Conservation (phyloP, 1,284 basidiomycete genomes). For the Stereum hirsutum region DNA sequence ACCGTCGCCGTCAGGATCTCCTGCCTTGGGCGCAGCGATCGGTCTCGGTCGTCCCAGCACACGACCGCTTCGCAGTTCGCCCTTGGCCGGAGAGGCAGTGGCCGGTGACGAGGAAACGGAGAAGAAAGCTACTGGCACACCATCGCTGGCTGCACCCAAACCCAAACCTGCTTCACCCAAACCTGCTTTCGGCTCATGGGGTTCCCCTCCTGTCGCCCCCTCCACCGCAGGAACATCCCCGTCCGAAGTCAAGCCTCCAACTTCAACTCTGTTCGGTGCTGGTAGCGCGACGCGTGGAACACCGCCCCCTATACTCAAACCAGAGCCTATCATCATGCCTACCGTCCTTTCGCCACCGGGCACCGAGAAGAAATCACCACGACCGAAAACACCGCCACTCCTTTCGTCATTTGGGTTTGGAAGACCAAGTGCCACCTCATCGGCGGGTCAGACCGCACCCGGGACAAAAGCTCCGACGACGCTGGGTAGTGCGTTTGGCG, state of each 20-base stretch:
- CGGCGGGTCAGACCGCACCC: no score
- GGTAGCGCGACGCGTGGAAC: not conserved
- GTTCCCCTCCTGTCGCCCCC: constrained; percentile 7
- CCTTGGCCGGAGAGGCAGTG: constrained; percentile 41
- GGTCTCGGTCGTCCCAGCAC: constrained; percentile 44
- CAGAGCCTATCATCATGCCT: not conserved
- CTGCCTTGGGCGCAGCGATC: no score
- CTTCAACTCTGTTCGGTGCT: not conserved
- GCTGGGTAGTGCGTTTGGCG: no score
- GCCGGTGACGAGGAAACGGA: constrained; percentile 27
- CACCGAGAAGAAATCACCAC: constrained; percentile 5
- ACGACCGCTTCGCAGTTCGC: constrained; percentile 53
- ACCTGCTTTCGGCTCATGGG: constrained; percentile 15
- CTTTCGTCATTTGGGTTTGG: constrained; percentile 9
- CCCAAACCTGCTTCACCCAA: constrained; percentile 28
- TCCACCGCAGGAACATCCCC: no score
- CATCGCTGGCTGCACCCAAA: constrained; percentile 10
- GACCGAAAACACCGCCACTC: constrained; percentile 32
- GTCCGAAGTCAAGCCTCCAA: constrained; percentile 3
- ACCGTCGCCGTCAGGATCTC: constrained; percentile 23
- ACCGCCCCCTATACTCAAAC: not conserved
- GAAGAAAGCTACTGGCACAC: constrained; percentile 12
- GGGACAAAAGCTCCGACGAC: no score
- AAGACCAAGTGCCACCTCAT: not conserved
- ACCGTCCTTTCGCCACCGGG: not conserved